Conservation (phyloP, 768 basidiomycete genomes). For the Termitomyces titanicus region DNA sequence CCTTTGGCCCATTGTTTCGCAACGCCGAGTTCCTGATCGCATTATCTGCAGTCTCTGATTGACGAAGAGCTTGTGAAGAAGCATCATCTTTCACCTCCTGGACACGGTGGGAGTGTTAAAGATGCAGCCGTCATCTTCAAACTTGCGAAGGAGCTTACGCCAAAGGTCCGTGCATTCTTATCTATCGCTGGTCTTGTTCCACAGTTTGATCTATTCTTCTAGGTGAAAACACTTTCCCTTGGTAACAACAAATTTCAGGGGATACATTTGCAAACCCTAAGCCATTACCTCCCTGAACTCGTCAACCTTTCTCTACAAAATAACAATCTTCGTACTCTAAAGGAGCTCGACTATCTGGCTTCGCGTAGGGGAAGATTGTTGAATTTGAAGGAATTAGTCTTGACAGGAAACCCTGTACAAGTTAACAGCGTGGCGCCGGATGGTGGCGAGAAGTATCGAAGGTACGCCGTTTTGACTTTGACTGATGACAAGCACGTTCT, state of each 20-base stretch:
- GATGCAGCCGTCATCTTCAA: slow-evolving; percentile 89
- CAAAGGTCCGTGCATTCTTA: slow-evolving; percentile 44
- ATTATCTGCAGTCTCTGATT: slow-evolving; percentile 57
- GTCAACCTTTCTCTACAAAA: slow-evolving; percentile 78
- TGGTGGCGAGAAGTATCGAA: slow-evolving; percentile 61
- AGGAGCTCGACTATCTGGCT: slow-evolving; percentile 66
- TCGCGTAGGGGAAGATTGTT: slow-evolving; percentile 55
- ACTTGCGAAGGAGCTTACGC: slow-evolving; percentile 73
- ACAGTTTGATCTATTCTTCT: slow-evolving; percentile 7
- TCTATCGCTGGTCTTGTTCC: background rate
- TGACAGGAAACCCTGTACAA: slow-evolving; percentile 74
- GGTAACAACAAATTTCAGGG: slow-evolving; percentile 70
- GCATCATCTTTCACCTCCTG: slow-evolving; percentile 68
- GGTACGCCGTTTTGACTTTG: slow-evolving; percentile 37
- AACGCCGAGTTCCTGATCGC: slow-evolving; percentile 15
- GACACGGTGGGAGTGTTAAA: slow-evolving; percentile 55
- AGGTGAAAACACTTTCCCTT: slow-evolving; percentile 82
- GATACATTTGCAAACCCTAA: slow-evolving; percentile 53
- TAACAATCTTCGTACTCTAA: slow-evolving; percentile 66
- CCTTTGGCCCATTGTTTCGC: slow-evolving; percentile 15
- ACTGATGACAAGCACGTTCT: too few relatives aligned
- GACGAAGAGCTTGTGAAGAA: slow-evolving; percentile 76
- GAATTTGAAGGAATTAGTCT: slow-evolving; percentile 67
- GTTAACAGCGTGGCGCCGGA: slow-evolving; percentile 55
- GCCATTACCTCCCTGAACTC: slow-evolving; percentile 75